Evolutionary conservation across 176 grass and related monocot species (phyloP).

Genomic region (Rhynchospora breviuscula): DNA sequence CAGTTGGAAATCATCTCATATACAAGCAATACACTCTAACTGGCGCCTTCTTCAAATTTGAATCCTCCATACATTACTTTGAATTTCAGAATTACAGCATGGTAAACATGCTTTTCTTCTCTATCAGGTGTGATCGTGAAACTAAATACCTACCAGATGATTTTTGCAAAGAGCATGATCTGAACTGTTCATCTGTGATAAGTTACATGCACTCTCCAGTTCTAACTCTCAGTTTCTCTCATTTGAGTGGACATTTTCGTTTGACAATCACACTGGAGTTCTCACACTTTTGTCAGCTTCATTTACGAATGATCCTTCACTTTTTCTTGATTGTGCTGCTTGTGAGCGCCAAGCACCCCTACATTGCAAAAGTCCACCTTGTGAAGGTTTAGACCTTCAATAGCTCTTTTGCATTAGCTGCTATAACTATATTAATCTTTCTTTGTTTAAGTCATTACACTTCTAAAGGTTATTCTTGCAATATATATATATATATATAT

Average conservation of each 20-base stretch:
- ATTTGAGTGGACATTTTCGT: neutral
- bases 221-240: neutral
- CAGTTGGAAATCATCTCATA: neutral
- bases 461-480: neutral
- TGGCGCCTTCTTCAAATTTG: neutral
- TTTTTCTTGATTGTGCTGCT: neutral
- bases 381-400: neutral
- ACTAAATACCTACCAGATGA: neutral
- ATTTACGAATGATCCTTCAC: neutral
- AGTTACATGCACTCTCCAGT: neutral
- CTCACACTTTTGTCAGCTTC: neutral
- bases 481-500: no score
- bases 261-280: neutral
- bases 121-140: neutral
- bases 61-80: neutral
- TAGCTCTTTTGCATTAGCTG: neutral
- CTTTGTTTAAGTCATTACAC: neutral
- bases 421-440: neutral
- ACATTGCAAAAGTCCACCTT: neutral
- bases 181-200: no score
- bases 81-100: neutral
- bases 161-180: no score
- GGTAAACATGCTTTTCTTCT: neutral
- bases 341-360: neutral
- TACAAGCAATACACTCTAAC: no score